A percentile compares a stretch with the other conserved stretches of the same genome.
Conservation (phyloP, 2,329 filamentous ascomycete species). For the Alternaria novae-zelandiae region DNA sequence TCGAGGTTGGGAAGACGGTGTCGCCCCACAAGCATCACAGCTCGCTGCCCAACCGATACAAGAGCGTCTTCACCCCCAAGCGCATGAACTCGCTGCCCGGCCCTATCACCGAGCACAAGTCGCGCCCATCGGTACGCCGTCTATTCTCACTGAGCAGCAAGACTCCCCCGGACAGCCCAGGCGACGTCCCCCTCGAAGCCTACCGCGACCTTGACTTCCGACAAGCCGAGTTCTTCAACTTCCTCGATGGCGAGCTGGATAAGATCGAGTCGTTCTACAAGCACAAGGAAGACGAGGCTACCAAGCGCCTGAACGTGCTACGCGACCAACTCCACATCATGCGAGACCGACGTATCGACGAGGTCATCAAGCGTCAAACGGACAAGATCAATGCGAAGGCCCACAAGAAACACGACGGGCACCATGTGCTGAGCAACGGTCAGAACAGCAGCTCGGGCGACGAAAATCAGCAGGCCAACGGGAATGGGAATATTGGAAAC, state of each 20-base stretch:
- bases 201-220: constrained; percentile 71
- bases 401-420: constrained; percentile 25
- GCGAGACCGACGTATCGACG: constrained; percentile 80
- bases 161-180: constrained; percentile 44
- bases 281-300: constrained; percentile 85
- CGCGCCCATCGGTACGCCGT: constrained; percentile 48
- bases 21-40: constrained; percentile 38
- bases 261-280: constrained; percentile 94
- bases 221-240: constrained; percentile 85
- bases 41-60: constrained; percentile 40
- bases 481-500: constrained; percentile 12
- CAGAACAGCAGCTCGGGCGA: constrained; percentile 31
- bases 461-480: constrained; percentile 22
- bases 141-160: constrained; percentile 53
- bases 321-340: constrained; percentile 91
- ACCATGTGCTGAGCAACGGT: constrained; percentile 19
- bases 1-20: constrained; percentile 53
- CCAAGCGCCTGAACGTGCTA: constrained; percentile 71
- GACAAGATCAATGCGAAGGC: constrained; percentile 42
- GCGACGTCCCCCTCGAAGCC: constrained; percentile 61
- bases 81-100: constrained; percentile 50
- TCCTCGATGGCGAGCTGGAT: constrained; percentile 81
- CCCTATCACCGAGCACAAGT: constrained; percentile 25
- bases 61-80: constrained; percentile 49
- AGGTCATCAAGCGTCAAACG: constrained; percentile 63